A percentile compares a stretch with the other conserved stretches of the same genome.
phyloP scores from a whole-genome alignment of 1,139 yeast species.

The Ogataea hybrid region DNA sequence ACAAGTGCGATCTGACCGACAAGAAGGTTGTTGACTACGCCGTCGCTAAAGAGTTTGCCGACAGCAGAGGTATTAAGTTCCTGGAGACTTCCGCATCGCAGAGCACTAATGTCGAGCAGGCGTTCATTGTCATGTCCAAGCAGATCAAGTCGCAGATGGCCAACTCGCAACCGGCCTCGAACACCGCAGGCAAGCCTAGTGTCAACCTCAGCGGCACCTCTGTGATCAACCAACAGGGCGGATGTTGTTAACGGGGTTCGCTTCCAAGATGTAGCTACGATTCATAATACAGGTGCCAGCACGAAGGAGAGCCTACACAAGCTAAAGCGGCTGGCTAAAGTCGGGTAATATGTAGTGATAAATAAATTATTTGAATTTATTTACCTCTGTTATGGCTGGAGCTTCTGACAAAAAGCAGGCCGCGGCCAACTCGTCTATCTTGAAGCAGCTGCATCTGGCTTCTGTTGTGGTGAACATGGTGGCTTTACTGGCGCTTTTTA shows the following conservation, averaged over 20 bases:
- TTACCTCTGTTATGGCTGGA: conserved; percentile 49
- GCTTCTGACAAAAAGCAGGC: conserved; percentile 73
- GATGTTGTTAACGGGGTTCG: conserved; percentile 62
- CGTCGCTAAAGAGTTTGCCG: conserved; percentile 97
- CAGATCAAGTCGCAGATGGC: conserved; percentile 98
- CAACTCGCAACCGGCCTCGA: conserved; percentile 49
- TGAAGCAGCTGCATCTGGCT: conserved; percentile 53
- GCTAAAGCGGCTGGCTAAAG: conserved; percentile 3
- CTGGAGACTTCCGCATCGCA: conserved; percentile 96
- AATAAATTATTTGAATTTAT: background rate
- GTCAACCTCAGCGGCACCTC: conserved; percentile 91
- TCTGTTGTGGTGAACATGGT: conserved; percentile 45
- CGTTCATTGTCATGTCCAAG: conserved; percentile 97
- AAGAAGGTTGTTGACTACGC: conserved; percentile 95
- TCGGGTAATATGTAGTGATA: conserved; percentile 8
- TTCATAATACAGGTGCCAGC: conserved; percentile 5
- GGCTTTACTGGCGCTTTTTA: conserved; percentile 39
- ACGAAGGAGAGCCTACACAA: conserved; percentile 5
- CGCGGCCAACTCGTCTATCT: conserved; percentile 48
- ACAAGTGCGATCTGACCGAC: conserved; percentile 92
- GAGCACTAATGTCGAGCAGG: conserved; percentile 96
- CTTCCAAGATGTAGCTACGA: conserved; percentile 7
- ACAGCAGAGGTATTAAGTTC: conserved; percentile 91
- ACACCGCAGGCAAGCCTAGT: conserved; percentile 57
- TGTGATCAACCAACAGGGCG: conserved; percentile 63